phyloP scores from a whole-genome alignment of 495 filamentous ascomycete genomes.

The Podospora comata region DNA sequence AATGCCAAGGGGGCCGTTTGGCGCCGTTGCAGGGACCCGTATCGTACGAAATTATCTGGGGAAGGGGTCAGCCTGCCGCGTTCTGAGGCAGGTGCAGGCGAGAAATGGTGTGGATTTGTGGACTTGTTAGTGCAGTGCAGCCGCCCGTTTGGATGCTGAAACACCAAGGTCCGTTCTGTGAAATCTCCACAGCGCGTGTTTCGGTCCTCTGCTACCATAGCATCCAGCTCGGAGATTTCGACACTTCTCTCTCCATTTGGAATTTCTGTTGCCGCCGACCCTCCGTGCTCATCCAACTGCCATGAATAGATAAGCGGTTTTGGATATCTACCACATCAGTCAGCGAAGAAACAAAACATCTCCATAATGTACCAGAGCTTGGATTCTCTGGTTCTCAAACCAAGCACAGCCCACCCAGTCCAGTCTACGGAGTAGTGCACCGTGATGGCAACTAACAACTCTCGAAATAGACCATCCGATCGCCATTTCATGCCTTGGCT shows the following conservation, averaged over 20 bases:
- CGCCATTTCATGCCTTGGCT: background rate
- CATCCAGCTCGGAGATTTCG: background rate
- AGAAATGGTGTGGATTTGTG: background rate
- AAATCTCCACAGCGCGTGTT: slow-evolving; percentile 5
- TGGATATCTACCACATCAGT: too few relatives aligned
- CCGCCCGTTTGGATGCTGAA: slow-evolving; percentile 5
- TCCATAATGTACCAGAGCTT: background rate
- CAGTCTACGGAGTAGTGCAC: background rate
- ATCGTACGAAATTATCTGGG: slow-evolving; percentile 3
- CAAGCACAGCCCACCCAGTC: background rate
- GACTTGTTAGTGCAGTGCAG: background rate
- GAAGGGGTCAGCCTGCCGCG: background rate
- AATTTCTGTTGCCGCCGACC: background rate
- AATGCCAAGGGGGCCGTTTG: slow-evolving; percentile 6
- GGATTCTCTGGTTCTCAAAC: background rate
- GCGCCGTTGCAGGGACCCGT: slow-evolving; percentile 3
- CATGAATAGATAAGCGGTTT: too few relatives aligned
- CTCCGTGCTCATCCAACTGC: too few relatives aligned
- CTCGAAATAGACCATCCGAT: slow-evolving; percentile 6
- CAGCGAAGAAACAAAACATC: background rate
- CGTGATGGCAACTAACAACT: background rate
- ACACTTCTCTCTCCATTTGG: background rate
- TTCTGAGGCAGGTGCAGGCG: slow-evolving; percentile 3
- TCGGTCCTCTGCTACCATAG: background rate
- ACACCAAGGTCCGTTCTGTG: background rate